Evolutionary conservation across 2,329 filamentous ascomycete genomes (phyloP), one percentile per base, ranked within the genome.

Genomic region (Mollisia scopiformis): DNA sequence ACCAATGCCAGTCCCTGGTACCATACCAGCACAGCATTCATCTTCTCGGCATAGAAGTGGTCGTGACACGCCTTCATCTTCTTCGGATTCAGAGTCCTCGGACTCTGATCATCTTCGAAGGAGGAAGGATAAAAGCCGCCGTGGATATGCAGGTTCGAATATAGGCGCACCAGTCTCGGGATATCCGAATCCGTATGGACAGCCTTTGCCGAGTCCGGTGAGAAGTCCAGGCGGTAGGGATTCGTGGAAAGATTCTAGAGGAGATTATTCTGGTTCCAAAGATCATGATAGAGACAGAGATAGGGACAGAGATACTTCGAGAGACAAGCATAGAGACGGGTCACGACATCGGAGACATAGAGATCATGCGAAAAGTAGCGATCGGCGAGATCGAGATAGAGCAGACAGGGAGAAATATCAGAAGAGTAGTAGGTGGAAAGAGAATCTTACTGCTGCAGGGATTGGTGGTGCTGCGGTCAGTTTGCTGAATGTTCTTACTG

Each of bases 391-490:
- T 14, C 52, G 56, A 50, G 57, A 49, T n/a, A n/a, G 53, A 19
- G 43, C 60, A n/a, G 55, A 57, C 28, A 59, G 55, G 21, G 58
- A 46, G 13, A 61, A 46, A 23, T 33, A 25, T 51, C 46, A 39
- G 33, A 54, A 19, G 59, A 80, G 77, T 70, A 81, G 78, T 67
- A 43, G 69, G 13, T 81, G 80, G 73, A 80, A 81, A 51, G 83
- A 85, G 64, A 81, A 84, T 16, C 76, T 87, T 3, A 79, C 81
- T 1, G 84, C 82, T 0, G 85, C 84, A 5, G 82, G 85, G 1
- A 82, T 88, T 30, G 85, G 85, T 3, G 84, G 85, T 10, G 85
- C 84, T 0, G 85, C 86, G 0, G 84, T 81, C 2, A 86, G 83
- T 56, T 72, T 88, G 62, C 68, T 88, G 49, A 82, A 81, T 57